Conservation (phyloP, 805 yeast species). For the Wickerhamomyces xylosicus region DNA sequence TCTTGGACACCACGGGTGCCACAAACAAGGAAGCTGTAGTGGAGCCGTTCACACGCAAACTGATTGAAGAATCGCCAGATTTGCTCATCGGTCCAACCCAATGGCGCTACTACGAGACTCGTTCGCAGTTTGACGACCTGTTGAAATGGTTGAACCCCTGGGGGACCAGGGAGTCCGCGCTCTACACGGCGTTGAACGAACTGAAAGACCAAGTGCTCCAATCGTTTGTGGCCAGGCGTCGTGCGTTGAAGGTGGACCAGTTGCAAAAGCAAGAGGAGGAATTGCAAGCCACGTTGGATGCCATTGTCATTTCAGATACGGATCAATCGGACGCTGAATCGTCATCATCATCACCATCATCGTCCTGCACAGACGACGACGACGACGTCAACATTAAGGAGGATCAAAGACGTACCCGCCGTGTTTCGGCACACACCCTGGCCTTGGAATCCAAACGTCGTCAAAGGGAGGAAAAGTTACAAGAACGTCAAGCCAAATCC, state of each 20-base stretch:
- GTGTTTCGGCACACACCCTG: constrained; percentile 16
- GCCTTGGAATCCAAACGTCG: constrained; percentile 12
- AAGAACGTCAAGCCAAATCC: constrained; percentile 14
- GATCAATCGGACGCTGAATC: constrained; percentile 22
- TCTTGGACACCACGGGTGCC: constrained; percentile 20
- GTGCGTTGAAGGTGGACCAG: constrained; percentile 36
- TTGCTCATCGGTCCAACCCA: constrained; percentile 38
- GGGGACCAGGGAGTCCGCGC: constrained; percentile 62
- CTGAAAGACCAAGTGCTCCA: constrained; percentile 41
- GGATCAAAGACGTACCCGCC: constrained; percentile 17
- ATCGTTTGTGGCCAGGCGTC: constrained; percentile 50
- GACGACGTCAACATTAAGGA: constrained; percentile 12
- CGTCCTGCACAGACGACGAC: constrained; percentile 1
- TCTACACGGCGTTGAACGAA: constrained; percentile 49
- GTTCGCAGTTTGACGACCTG: constrained; percentile 45
- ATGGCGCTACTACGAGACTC: constrained; percentile 66
- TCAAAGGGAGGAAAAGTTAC: constrained; percentile 7
- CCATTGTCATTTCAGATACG: constrained; percentile 23
- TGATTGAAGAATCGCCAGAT: constrained; percentile 56
- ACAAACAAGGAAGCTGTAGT: constrained; percentile 25
- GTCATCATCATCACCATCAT: constrained; percentile 1
- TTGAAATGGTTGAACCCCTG: constrained; percentile 61
- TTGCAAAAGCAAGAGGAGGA: constrained; percentile 32
- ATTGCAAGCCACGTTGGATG: constrained; percentile 28
- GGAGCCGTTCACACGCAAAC: constrained; percentile 38